Base-by-base conservation (phyloP, 1,284 basidiomycete genomes). In the Cryptococcus sp. region DNA sequence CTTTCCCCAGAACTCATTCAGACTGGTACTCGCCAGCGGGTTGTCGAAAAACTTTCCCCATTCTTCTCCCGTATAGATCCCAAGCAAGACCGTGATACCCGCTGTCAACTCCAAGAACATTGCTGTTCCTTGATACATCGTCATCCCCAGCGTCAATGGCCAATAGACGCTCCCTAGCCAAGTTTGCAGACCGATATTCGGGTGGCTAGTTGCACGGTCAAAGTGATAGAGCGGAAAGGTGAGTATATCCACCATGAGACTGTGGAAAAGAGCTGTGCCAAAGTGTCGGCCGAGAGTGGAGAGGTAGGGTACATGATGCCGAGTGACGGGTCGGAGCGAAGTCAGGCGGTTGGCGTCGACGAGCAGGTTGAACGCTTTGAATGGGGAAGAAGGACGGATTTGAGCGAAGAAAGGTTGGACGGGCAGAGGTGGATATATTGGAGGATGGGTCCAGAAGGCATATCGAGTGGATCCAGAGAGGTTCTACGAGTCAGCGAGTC, bases 1-100 rank as follows among this genome's bases (percentile, higher is more conserved):
- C 31, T 41, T 33, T 16, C 46, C 39, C 46, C 46, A 48, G 21
- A 41, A 41, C 21, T 42, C 38, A 22, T 14, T 41, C 32, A 48
- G 24, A 28, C 46, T 48, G 14, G 46, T 23, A 34, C 19, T 23
- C 2, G 18, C 32, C 14, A 48, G 14, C 21, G 46, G 46, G 19
- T 35, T 33, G 16, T 36, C 12, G 31, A 33, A 34, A 10, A 33
- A 23, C 22, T 19, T 48, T 16, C 31, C 28, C 38, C 38, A 48
- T 22, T 48, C 46, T 42, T 48, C 38, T 6, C 22, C 31, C 5
- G 31, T 41, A 24, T 42, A 48, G n/a, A 48, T 12, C 31, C 46
- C 46, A 4, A 16, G 16, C 2, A 14, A 21, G 10, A 48, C 39
- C 14, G 9, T 14, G 26, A 41, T 4, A 12, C 24, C 16, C 16